Conservation (phyloP, 2,329 filamentous ascomycete species). For the Hortaea sp. region DNA sequence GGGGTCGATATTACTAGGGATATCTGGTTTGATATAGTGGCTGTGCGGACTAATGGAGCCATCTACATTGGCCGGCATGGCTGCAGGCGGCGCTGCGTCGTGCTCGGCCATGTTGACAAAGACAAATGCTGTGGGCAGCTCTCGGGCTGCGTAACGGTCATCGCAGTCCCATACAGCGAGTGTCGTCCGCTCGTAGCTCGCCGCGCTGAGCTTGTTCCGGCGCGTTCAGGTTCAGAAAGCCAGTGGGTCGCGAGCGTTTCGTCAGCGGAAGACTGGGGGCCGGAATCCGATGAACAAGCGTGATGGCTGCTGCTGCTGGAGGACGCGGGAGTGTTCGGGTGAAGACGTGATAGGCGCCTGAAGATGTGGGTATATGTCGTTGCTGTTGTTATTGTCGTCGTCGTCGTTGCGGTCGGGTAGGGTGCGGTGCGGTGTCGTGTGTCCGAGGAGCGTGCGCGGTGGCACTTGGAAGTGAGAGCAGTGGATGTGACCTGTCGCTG, state of each 20-base stretch:
- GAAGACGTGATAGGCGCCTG: no score
- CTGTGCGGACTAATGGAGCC: constrained; percentile 11
- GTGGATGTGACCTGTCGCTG: no score
- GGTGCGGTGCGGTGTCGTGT: no score
- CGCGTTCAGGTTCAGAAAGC: background rate
- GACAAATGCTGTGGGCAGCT: background rate
- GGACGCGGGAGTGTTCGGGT: no score
- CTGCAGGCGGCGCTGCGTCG: constrained; percentile 4
- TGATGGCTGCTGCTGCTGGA: no score
- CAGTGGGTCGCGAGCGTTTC: background rate
- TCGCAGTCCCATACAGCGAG: background rate
- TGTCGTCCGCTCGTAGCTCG: no score
- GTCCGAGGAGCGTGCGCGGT: no score
- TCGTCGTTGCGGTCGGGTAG: no score
- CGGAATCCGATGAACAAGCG: background rate
- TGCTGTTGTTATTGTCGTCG: no score
- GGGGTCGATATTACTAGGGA: background rate
- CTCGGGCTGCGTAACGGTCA: constrained; percentile 1
- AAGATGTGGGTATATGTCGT: no score
- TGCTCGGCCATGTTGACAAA: constrained; percentile 4
- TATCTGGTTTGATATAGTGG: constrained; percentile 8
- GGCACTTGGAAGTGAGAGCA: no score
- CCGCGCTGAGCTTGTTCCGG: background rate
- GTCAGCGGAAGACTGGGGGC: background rate
- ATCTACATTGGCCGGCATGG: constrained; percentile 8